Base-by-base conservation (phyloP, 2,329 filamentous ascomycete species). In the Epichloe sp. region DNA sequence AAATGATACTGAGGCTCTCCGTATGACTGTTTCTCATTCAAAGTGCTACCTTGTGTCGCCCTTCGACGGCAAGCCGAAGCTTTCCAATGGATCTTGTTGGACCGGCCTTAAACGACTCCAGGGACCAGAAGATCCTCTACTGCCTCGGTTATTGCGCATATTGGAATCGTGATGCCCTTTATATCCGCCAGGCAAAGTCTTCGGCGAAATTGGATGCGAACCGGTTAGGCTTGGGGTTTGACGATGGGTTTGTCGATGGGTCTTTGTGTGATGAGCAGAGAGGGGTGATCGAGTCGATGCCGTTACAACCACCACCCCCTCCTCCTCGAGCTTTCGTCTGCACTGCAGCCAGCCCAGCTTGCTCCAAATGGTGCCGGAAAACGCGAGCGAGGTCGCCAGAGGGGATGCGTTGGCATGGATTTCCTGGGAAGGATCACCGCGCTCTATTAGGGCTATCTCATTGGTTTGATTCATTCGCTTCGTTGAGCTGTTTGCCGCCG, bases 21-120 rank as follows among this genome's bases (percentile, higher is more conserved):
- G 11, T 31, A 4, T 19, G n/a, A 10, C 14, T 37, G 14, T 31
- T 12, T 34, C 3, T 36, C 34, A 7, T 17, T 47, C 2, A 23
- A 8, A 34, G 11, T 26, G 52, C 63, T 40, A 91, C 89, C 86
- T 84, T 46, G 77, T 86, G 66, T 97, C 91, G 49, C 91, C 91
- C 63, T 95, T 96, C 2, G 89, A 95, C 4, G 88, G 88, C 57
- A 95, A 76, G 2, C 91, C 90, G 58, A 94, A 85, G 54, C 75
- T 78, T 59, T 94, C 86, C 31, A 97, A 73, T 14, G 86, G 80
- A 65, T 96, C 89, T 52, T 81, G 71, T 44, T 84, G 79, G 54
- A 83, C 77, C 12, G 86, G 84, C 65, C 85, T 89, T 56, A 94
- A 71, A 56, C 86, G 76, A 53, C 78, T 79, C 81, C 84, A 87